A percentile compares a stretch with the other conserved stretches of the same genome.
Conservation (phyloP, 805 yeast genomes). For the Priceomyces fermenticarens region DNA sequence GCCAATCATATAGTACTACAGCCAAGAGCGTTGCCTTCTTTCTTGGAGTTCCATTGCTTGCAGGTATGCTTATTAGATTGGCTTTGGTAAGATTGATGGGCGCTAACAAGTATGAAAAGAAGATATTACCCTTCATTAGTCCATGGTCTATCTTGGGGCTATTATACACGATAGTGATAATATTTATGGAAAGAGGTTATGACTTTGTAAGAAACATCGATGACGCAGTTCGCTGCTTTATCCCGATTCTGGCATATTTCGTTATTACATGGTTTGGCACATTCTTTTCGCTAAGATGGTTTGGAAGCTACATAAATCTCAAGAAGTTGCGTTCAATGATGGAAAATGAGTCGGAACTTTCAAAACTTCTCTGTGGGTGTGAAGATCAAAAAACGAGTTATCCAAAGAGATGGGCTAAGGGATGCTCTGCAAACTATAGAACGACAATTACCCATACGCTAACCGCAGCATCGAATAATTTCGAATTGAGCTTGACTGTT, state of each 20-base stretch:
- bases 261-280: slow-evolving; percentile 46
- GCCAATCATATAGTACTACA: slow-evolving; percentile 34
- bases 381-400: slow-evolving; percentile 15
- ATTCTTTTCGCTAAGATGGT: slow-evolving; percentile 32
- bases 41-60: slow-evolving; percentile 50
- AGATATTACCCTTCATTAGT: slow-evolving; percentile 37
- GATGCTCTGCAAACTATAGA: slow-evolving; percentile 39
- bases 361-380: slow-evolving; percentile 35
- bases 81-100: slow-evolving; percentile 22
- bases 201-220: slow-evolving; percentile 47
- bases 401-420: slow-evolving; percentile 16
- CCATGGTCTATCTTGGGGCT: slow-evolving; percentile 54
- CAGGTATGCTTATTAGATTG: slow-evolving; percentile 44
- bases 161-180: slow-evolving; percentile 48
- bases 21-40: slow-evolving; percentile 51
- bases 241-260: slow-evolving; percentile 50
- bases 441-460: slow-evolving; percentile 49
- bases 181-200: slow-evolving; percentile 50
- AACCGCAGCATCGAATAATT: slow-evolving; percentile 58
- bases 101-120: slow-evolving; percentile 25
- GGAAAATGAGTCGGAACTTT: slow-evolving; percentile 10
- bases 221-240: slow-evolving; percentile 47
- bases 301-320: slow-evolving; percentile 9
- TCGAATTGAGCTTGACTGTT: slow-evolving; percentile 54
- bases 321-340: slow-evolving; percentile 1